A percentile compares a stretch with the other conserved stretches of the same genome.
These are phyloP conservation scores for Naganishia liquefaciens DNA, from an alignment of 1,284 basidiomycete species.

Conservation along the genomic window DNA sequence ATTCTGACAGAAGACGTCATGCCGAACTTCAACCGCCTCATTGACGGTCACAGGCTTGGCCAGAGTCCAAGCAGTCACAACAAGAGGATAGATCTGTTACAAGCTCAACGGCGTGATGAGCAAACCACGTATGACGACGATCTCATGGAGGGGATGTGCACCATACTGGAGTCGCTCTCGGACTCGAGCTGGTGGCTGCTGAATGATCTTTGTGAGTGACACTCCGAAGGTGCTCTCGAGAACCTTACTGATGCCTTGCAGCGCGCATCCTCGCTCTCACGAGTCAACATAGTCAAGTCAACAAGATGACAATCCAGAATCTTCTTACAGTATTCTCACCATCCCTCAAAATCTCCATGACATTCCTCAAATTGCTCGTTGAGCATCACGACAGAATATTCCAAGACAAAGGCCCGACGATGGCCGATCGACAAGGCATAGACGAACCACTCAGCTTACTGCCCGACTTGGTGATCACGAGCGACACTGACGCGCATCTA, in stretches of 20 bases:
- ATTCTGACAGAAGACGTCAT: slow-evolving; percentile 78
- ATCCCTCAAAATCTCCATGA: slow-evolving; percentile 74
- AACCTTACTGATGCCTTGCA: slow-evolving; percentile 22
- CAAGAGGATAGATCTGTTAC: slow-evolving; percentile 1
- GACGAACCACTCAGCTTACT: slow-evolving; percentile 12
- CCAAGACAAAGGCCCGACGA: slow-evolving; percentile 31
- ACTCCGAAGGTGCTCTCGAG: neutral
- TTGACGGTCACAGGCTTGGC: slow-evolving; percentile 3
- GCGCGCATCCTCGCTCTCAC: slow-evolving; percentile 31
- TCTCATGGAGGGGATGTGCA: slow-evolving; percentile 4
- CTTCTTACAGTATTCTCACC: slow-evolving; percentile 76
- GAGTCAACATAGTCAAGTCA: slow-evolving; percentile 63
- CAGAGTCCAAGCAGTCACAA: neutral
- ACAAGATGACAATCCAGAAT: slow-evolving; percentile 82
- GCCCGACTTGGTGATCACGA: slow-evolving; percentile 8
- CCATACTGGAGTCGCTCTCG: slow-evolving; percentile 29
- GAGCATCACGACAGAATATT: slow-evolving; percentile 53
- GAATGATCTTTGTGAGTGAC: slow-evolving; percentile 46
- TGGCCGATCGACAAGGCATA: slow-evolving; percentile 12
- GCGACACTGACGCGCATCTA: neutral
- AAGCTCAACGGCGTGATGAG: slow-evolving; percentile 4
- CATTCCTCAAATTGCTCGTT: slow-evolving; percentile 68
- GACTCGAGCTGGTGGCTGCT: slow-evolving; percentile 53
- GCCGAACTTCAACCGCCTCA: slow-evolving; percentile 37
- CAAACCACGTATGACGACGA: neutral